Evolutionary conservation across 2,329 filamentous ascomycete species (phyloP).

Genomic region (Pestalotiopsis sp.): DNA sequence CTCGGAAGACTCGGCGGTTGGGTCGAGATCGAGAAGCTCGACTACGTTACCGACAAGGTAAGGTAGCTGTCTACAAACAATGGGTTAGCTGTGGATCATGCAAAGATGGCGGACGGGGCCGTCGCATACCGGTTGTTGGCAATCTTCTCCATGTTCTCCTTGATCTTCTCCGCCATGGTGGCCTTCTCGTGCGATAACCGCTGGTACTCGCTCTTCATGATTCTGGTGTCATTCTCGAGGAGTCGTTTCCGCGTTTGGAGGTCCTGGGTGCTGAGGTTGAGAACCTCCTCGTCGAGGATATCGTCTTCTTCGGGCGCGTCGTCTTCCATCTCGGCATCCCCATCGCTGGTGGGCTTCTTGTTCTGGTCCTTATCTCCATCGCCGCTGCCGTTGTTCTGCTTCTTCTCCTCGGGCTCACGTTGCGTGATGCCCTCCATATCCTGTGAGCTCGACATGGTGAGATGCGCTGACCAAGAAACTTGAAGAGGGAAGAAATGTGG

Average conservation of each 20-base stretch:
- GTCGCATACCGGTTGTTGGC: conserved; percentile 86
- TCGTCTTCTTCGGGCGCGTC: conserved; percentile 74
- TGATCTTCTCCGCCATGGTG: conserved; percentile 97
- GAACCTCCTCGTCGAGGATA: conserved; percentile 88
- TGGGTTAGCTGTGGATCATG: neutral
- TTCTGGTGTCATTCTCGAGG: conserved; percentile 95
- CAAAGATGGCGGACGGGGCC: conserved; percentile 5
- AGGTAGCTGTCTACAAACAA: conserved; percentile 76
- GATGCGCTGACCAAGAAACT: conserved; percentile 1
- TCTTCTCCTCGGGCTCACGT: conserved; percentile 47
- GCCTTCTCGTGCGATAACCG: conserved; percentile 93
- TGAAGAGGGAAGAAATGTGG: conserved; percentile 9
- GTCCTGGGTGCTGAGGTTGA: conserved; percentile 90
- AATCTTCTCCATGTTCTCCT: conserved; percentile 98
- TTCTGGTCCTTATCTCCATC: conserved; percentile 55
- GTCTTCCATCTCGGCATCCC: conserved; percentile 91
- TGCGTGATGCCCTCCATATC: conserved; percentile 25
- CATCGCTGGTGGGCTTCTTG: conserved; percentile 58
- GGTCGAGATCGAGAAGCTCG: conserved; percentile 93
- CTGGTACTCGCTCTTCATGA: conserved; percentile 98
- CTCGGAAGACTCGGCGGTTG: conserved; percentile 91
- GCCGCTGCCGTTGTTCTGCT: conserved; percentile 53
- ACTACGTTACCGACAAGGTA: conserved; percentile 99
- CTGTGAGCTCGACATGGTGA: conserved; percentile 33
- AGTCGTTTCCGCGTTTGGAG: conserved; percentile 88